phyloP scores from a whole-genome alignment of 2,329 filamentous ascomycete genomes.

The Colletotrichum sp. region DNA sequence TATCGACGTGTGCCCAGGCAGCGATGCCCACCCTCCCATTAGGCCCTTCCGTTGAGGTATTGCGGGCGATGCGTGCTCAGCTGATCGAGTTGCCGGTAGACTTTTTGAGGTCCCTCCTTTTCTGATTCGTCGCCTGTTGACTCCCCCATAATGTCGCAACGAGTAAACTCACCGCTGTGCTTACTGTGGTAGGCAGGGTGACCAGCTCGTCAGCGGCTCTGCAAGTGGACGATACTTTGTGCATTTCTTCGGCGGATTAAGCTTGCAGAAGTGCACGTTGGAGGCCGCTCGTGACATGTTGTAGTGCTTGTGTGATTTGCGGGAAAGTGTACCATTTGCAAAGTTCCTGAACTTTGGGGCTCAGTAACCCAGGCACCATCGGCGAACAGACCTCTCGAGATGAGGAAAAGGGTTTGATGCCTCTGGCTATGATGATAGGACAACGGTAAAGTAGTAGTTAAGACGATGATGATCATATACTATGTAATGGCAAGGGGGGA shows the following conservation, averaged over 20 bases:
- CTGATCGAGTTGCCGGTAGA: not conserved
- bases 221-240: not conserved
- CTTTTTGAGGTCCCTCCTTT: not conserved
- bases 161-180: not conserved
- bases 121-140: not conserved
- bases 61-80: not conserved
- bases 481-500: too few species aligned
- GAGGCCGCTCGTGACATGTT: not conserved
- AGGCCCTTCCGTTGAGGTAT: not conserved
- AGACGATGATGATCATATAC: too few species aligned
- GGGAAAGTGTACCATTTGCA: not conserved
- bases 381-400: not conserved
- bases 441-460: not conserved
- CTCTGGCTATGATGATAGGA: not conserved
- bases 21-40: not conserved
- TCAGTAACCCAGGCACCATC: not conserved
- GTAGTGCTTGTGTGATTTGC: not conserved
- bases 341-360: not conserved
- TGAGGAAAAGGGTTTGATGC: not conserved
- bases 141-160: not conserved
- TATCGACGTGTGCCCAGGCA: not conserved
- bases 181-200: not conserved
- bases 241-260: not conserved
- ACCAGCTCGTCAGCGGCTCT: not conserved
- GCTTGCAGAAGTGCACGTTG: not conserved